phyloP scores from a whole-genome alignment of 192 early-diverging fungal species.

The Glomus cerebriforme region DNA sequence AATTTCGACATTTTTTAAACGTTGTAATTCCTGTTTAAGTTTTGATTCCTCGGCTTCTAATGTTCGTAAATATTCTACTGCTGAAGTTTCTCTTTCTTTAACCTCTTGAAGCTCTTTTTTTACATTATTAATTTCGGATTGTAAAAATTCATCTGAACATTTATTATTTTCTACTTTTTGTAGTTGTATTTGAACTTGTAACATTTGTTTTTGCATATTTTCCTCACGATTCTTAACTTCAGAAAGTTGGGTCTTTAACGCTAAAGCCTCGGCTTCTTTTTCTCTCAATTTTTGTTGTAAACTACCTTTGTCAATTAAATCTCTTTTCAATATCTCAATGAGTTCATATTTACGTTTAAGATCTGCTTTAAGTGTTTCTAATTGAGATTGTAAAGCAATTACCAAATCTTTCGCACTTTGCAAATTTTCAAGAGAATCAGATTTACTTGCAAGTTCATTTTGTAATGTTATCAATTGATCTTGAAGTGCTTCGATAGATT shows the following conservation, averaged over 20 bases:
- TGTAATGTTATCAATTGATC: slow-evolving; percentile 2
- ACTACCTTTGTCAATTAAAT: slow-evolving; percentile 8
- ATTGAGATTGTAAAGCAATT: neutral
- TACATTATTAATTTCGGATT: neutral
- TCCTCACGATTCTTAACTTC: slow-evolving; percentile 16
- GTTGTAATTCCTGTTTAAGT: slow-evolving; percentile 9
- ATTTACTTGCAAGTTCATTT: slow-evolving; percentile 19
- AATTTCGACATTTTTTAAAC: neutral
- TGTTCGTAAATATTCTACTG: neutral
- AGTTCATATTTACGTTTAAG: slow-evolving; percentile 27
- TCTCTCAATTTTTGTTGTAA: slow-evolving; percentile 19
- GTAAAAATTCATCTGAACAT: neutral
- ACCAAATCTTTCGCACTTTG: neutral
- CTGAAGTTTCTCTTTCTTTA: neutral
- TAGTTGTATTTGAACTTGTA: slow-evolving; percentile 9
- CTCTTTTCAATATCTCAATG: slow-evolving; percentile 26
- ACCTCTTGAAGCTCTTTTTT: slow-evolving; percentile 13
- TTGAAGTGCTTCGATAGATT: slow-evolving; percentile 8
- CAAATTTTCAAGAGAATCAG: neutral
- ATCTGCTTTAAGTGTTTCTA: slow-evolving; percentile 21
- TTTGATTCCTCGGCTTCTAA: neutral
- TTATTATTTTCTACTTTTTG: neutral
- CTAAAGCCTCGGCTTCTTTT: slow-evolving; percentile 17
- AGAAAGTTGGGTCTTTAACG: slow-evolving; percentile 3
- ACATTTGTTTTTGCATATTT: slow-evolving; percentile 1